These are phyloP conservation scores for Hygrophoropsis aurantiaca DNA, from an alignment of 768 basidiomycete genomes.

Conservation along the genomic window DNA sequence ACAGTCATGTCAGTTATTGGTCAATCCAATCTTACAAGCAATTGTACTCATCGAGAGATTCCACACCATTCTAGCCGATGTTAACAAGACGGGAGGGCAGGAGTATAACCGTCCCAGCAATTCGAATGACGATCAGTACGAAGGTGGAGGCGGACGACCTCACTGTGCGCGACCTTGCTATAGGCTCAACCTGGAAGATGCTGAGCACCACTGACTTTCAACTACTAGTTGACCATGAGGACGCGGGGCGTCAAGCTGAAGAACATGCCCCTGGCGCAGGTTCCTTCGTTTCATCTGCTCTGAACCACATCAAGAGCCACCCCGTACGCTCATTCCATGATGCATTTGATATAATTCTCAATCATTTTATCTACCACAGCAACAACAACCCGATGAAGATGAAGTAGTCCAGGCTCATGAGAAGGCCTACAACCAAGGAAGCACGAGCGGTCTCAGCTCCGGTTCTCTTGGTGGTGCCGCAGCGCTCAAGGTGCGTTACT, in stretches of 20 bases:
- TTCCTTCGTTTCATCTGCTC: conserved; percentile 55
- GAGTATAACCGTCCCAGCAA: conserved; percentile 63
- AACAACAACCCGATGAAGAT: conserved; percentile 66
- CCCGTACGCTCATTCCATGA: conserved; percentile 36
- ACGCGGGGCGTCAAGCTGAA: conserved; percentile 58
- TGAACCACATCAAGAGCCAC: conserved; percentile 52
- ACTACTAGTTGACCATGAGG: conserved; percentile 58
- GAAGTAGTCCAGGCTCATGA: conserved; percentile 60
- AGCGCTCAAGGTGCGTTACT: conserved; percentile 57
- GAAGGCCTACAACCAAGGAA: conserved; percentile 56
- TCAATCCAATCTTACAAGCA: conserved; percentile 2
- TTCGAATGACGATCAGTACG: conserved; percentile 18
- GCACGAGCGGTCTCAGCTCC: conserved; percentile 55
- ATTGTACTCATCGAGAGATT: conserved; percentile 9
- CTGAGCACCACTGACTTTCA: conserved; percentile 8
- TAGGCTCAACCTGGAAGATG: conserved; percentile 10
- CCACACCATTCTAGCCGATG: conserved; percentile 33
- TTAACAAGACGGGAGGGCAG: conserved; percentile 59
- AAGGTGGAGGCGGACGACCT: conserved; percentile 12
- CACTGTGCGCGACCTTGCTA: conserved; percentile 18
- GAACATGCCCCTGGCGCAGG: conserved; percentile 55
- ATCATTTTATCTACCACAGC: conserved; percentile 29
- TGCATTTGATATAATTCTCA: neutral
- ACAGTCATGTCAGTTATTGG: conserved; percentile 6
- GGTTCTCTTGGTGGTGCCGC: conserved; percentile 73